Percentiles rank a stretch among this genome's conserved stretches.
Conservation (phyloP, 1,139 yeast genomes). For the Suhomyces maxii region DNA sequence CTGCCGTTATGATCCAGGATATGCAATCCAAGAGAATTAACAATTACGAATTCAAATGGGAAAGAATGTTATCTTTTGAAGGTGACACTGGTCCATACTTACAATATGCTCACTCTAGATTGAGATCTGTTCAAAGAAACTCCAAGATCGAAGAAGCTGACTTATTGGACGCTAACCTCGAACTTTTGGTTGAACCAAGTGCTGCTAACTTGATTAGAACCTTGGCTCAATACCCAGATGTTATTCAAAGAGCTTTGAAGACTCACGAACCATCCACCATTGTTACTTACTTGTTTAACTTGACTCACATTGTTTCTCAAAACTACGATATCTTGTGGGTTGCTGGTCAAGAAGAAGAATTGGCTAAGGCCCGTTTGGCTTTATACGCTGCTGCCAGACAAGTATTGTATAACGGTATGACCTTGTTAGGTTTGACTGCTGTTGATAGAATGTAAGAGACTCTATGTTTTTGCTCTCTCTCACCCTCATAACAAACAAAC, state of each 20-base stretch:
- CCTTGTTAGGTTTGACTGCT: conserved; percentile 88
- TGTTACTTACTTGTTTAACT: conserved; percentile 88
- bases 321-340: conserved; percentile 97
- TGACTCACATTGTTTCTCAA: conserved; percentile 91
- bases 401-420: conserved; percentile 89
- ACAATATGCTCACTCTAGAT: conserved; percentile 97
- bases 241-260: conserved; percentile 76
- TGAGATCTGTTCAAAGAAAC: conserved; percentile 92
- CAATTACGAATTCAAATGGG: conserved; percentile 97
- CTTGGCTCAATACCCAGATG: conserved; percentile 91
- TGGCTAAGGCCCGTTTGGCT: conserved; percentile 92
- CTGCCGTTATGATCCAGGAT: conserved; percentile 98
- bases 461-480: too few relatives aligned
- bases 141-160: conserved; percentile 53
- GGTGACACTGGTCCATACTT: conserved; percentile 99
- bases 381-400: conserved; percentile 89
- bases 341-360: conserved; percentile 87
- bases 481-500: not conserved
- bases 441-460: conserved; percentile 87
- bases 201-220: conserved; percentile 74
- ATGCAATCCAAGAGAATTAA: conserved; percentile 97
- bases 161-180: conserved; percentile 61
- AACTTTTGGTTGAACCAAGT: conserved; percentile 72
- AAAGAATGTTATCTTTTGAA: conserved; percentile 96
- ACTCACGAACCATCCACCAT: conserved; percentile 92